phyloP scores from a whole-genome alignment of 1,284 basidiomycete genomes.

The Ustilago loliicola region DNA sequence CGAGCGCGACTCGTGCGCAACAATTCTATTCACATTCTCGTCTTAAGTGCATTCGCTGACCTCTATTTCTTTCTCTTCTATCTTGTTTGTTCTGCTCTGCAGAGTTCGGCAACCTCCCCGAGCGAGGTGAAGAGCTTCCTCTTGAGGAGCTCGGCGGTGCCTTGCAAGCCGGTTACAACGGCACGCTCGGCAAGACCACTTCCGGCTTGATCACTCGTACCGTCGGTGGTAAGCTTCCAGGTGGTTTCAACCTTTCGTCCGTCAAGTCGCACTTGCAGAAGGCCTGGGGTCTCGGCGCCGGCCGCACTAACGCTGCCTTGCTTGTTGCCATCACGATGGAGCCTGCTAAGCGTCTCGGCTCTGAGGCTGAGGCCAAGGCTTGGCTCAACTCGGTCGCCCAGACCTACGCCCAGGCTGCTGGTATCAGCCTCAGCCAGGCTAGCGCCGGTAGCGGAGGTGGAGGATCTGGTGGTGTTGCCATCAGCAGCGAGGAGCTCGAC shows the following conservation, averaged over 20 bases:
- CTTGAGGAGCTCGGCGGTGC: constrained; percentile 88
- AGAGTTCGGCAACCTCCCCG: constrained; percentile 75
- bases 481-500: constrained; percentile 98
- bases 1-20: constrained; percentile 10
- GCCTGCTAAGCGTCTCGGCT: constrained; percentile 90
- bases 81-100: constrained; percentile 1
- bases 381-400: constrained; percentile 91
- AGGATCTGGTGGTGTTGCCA: constrained; percentile 74
- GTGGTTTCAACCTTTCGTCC: constrained; percentile 96
- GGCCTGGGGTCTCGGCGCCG: constrained; percentile 85
- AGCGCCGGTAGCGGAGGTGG: constrained; percentile 76
- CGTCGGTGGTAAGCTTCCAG: constrained; percentile 96
- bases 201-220: constrained; percentile 90
- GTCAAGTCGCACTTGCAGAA: constrained; percentile 77
- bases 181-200: constrained; percentile 94
- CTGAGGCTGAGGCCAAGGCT: constrained; percentile 90
- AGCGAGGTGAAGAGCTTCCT: constrained; percentile 97
- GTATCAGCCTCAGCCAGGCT: constrained; percentile 78
- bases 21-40: background rate
- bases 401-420: constrained; percentile 86
- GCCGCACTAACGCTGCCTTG: constrained; percentile 89
- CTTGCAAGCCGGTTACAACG: constrained; percentile 83
- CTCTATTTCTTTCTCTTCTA: constrained; percentile 14
- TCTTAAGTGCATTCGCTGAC: constrained; percentile 46
- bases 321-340: constrained; percentile 91